Evolutionary conservation across 148 eudicot species (phyloP).

Genomic region (Rhododendron williamsianum): DNA sequence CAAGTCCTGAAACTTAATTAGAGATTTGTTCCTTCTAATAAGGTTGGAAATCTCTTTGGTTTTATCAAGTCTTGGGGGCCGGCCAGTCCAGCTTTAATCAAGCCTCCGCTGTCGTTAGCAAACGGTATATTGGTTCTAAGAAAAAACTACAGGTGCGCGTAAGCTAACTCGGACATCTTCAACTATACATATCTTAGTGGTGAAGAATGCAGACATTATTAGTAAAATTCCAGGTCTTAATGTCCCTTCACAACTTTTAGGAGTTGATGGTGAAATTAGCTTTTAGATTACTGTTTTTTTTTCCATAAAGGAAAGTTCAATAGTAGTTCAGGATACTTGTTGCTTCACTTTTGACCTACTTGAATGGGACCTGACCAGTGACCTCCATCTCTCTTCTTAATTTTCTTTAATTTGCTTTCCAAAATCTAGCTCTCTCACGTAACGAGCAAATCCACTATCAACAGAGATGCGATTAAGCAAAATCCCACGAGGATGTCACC

Average conservation of each 20-base stretch:
- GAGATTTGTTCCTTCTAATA: neutral
- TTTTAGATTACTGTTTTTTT: conserved; percentile 9
- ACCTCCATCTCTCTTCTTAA: neutral
- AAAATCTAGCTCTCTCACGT: too few relatives aligned
- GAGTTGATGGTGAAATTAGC: conserved; percentile 9
- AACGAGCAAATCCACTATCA: neutral
- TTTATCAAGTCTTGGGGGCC: neutral
- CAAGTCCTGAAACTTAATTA: neutral
- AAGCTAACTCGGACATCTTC: neutral
- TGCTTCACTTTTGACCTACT: conserved; percentile 8
- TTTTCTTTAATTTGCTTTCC: neutral
- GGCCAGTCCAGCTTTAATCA: neutral
- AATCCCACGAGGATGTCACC: neutral
- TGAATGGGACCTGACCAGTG: neutral
- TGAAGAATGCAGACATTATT: conserved; percentile 4
- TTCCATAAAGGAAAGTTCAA: neutral
- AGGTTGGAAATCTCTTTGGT: neutral
- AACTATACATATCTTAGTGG: neutral
- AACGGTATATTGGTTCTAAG: neutral
- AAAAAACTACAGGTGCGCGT: neutral
- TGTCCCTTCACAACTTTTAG: conserved; percentile 3
- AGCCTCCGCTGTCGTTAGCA: neutral
- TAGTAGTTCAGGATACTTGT: neutral
- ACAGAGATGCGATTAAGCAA: neutral
- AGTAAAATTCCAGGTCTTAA: neutral